Base-by-base conservation (phyloP, 495 filamentous ascomycete genomes). In the Daldinia bambusicola region DNA sequence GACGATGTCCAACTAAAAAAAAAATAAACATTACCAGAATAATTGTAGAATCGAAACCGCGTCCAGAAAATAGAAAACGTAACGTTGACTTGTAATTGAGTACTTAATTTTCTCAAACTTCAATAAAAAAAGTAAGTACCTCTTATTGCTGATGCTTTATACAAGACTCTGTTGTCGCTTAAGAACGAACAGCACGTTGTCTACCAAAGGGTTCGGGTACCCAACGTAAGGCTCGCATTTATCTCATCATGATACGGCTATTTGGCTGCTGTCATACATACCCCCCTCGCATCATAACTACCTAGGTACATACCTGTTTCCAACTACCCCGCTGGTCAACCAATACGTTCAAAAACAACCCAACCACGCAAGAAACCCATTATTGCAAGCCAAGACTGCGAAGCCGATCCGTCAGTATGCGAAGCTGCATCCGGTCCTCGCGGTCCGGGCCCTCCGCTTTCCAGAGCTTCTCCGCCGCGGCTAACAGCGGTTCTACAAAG, bases 401-500 rank as follows among this genome's bases (percentile, higher is more conserved):
- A 10, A 85, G 55, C 45, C 81, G 65, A 60, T 82, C 81, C 45
- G 48, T 70, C 63, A 85, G 55, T 36, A 84, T 76, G 16, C 70
- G 68, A 37, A 84, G 65, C 51, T 81, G 77, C 67, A 75, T 75
- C 40, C n/a, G 48, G 37, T 69, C 55, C 32, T 75, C 52, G 14
- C 48, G 66, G 45, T 61, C 70, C 37, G 78, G 14, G 16, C 57
- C 58, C n/a, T 74, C 78, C 40, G 75, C 78, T 66, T 80, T 78
- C 45, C 71, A 72, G 26, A 90, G 82, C 68, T 74, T 76, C 68
- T 76, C 77, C 6, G 82, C 61, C 1, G 79, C 81, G 30, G 82
- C 75, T 43, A 74, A 55, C 66, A 90, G 63, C 34, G 89, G 89
- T 37, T 80, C 77, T 31, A 87, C 75, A 78, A 87, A 90, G 14